A percentile compares a stretch with the other conserved stretches of the same genome.
Evolutionary conservation across 805 yeast genomes (phyloP).

Genomic region (Candida arabinofermentans): DNA sequence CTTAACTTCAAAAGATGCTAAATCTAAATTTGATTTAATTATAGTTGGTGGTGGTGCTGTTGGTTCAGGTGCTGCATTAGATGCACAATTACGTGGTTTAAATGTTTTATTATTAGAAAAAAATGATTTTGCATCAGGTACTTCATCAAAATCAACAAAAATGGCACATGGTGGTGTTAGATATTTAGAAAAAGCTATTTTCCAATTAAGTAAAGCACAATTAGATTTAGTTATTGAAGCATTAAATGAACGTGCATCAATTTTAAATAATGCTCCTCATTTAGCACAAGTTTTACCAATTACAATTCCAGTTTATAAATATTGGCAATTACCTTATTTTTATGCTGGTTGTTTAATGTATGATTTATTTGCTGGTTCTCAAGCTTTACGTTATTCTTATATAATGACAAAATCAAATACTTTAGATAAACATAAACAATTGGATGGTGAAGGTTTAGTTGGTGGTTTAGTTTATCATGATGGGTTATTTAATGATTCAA

Average conservation of each 20-base stretch:
- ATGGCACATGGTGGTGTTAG: constrained; percentile 98
- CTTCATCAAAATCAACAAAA: constrained; percentile 90
- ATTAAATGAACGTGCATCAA: constrained; percentile 78
- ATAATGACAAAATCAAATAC: constrained; percentile 65
- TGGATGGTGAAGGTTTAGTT: constrained; percentile 72
- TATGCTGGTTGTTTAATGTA: constrained; percentile 88
- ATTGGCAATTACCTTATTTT: constrained; percentile 95
- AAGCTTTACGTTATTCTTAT: constrained; percentile 77
- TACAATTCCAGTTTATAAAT: constrained; percentile 91
- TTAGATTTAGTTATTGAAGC: constrained; percentile 87
- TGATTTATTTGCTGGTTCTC: constrained; percentile 88
- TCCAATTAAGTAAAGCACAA: constrained; percentile 88
- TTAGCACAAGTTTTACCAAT: constrained; percentile 82
- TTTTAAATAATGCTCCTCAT: constrained; percentile 90
- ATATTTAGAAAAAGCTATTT: constrained; percentile 90
- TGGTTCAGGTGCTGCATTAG: constrained; percentile 90
- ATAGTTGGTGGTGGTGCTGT: constrained; percentile 96
- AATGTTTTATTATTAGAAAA: constrained; percentile 85
- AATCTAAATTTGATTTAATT: constrained; percentile 68
- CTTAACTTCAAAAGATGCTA: constrained; percentile 28
- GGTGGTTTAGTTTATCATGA: constrained; percentile 94
- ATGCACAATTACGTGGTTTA: constrained; percentile 86
- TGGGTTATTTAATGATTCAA: constrained; percentile 89
- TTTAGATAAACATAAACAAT: constrained; percentile 76
- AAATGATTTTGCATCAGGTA: constrained; percentile 87